A percentile compares a stretch with the other conserved stretches of the same genome.
Evolutionary conservation across 2,329 filamentous ascomycete species (phyloP).

Genomic region (Pseudogymnoascus sp.): DNA sequence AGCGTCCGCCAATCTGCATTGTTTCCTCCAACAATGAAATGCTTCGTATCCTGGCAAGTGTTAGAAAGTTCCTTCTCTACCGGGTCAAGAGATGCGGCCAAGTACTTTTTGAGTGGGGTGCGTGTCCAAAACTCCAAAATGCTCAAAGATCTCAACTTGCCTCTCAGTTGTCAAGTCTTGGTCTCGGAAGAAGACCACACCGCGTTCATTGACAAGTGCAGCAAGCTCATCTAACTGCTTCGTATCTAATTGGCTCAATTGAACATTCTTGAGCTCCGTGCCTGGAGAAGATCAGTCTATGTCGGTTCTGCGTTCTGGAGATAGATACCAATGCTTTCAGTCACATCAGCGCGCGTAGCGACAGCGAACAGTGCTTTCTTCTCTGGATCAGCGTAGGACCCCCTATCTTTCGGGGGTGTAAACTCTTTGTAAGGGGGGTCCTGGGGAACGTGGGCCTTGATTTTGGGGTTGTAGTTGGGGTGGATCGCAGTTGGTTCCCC

Average conservation of each 20-base stretch:
- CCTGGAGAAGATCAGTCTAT: slow-evolving; percentile 9
- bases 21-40: slow-evolving; percentile 11
- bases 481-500: slow-evolving; percentile 19
- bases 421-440: slow-evolving; percentile 18
- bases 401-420: slow-evolving; percentile 30
- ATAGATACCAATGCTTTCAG: slow-evolving; percentile 34
- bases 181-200: slow-evolving; percentile 21
- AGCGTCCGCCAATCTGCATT: slow-evolving; percentile 9
- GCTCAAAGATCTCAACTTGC: slow-evolving; percentile 18
- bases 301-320: slow-evolving; percentile 30
- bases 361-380: slow-evolving; percentile 37
- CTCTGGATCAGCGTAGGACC: slow-evolving; percentile 37
- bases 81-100: background rate
- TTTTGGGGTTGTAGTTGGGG: slow-evolving; percentile 20
- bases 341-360: slow-evolving; percentile 35
- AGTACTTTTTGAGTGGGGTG: slow-evolving; percentile 11
- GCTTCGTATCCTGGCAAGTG: background rate
- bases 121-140: slow-evolving; percentile 19
- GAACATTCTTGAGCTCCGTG: slow-evolving; percentile 22
- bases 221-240: slow-evolving; percentile 26
- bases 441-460: slow-evolving; percentile 16
- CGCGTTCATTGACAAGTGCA: slow-evolving; percentile 27
- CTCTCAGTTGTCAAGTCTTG: slow-evolving; percentile 21
- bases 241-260: slow-evolving; percentile 21
- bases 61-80: background rate